phyloP scores from a whole-genome alignment of 345 rosid species.

The Cardamine chenopodiifolia region DNA sequence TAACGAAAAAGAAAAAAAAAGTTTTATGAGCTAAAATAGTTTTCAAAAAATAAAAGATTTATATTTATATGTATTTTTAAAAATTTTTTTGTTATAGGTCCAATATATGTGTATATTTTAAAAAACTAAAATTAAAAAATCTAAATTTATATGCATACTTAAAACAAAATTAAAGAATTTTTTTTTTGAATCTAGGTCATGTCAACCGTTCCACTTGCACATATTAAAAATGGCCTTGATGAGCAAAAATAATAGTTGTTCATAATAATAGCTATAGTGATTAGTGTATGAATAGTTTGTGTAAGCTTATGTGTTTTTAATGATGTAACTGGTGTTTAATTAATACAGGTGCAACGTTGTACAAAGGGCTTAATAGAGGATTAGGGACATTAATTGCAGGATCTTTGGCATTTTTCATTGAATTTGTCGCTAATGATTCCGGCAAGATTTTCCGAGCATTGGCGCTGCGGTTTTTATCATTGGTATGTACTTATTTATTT shows the following conservation, averaged over 20 bases:
- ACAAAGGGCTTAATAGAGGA: slow-evolving; percentile 85
- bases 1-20: too few relatives aligned
- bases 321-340: slow-evolving; percentile 19
- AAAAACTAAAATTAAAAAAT: too few relatives aligned
- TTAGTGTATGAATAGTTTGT: not conserved
- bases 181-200: too few relatives aligned
- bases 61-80: too few relatives aligned
- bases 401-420: slow-evolving; percentile 64
- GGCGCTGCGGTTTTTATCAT: slow-evolving; percentile 65
- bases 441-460: slow-evolving; percentile 61
- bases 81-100: too few relatives aligned
- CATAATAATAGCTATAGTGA: not conserved
- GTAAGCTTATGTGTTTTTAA: not conserved
- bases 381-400: slow-evolving; percentile 74
- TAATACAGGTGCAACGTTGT: slow-evolving; percentile 68
- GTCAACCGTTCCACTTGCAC: too few relatives aligned
- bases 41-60: too few relatives aligned
- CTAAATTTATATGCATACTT: too few relatives aligned
- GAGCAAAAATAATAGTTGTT: not conserved
- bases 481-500: slow-evolving; percentile 46
- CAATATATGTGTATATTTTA: too few relatives aligned
- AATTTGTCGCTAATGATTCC: slow-evolving; percentile 55
- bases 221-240: too few relatives aligned
- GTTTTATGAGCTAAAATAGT: too few relatives aligned
- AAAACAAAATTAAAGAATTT: too few relatives aligned